Evolutionary conservation across 1,139 yeast genomes (phyloP), one percentile per base, ranked within the genome.

Genomic region (Scheffersomyces titani): DNA sequence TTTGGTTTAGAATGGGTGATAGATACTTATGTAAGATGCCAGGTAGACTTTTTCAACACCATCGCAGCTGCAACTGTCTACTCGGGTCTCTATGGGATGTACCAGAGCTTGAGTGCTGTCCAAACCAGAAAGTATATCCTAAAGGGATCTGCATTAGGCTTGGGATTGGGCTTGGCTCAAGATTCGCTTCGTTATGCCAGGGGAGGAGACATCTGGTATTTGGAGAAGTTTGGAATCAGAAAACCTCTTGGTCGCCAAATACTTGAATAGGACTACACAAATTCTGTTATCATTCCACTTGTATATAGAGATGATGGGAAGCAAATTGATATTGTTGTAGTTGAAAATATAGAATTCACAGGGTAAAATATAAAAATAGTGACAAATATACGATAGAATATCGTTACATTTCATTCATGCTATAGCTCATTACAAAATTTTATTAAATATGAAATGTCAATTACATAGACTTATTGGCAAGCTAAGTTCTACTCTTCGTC

Each of bases 151-250:
- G 65, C 76, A 1, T 73, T 88, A 59, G 96, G 96, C 0, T 62
- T 84, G 4, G 68, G 76, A 16, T 75, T 85, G 50, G 97, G 97
- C 0, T 61, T 88, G 20, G 70, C 84, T 2, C 92, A 90, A 67
- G 97, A 90, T 69, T 70, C 78, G 22, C 70, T 88, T 65, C 81
- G 88, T 44, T 82, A 77, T 66, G 63, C 75, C 6, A 75, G 89
- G 61, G 90, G 90, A 6, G 90, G 88, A 3, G 70, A 77, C 51
- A 78, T 88, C 2, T 88, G 93, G 93, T 88, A 88, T 63, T 59
- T 85, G 54, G 74, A 75, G 24, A 61, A 59, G 48, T 47, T 73
- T 44, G 72, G 70, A 1, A 59, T 66, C 19, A 60, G 52, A 51
- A 65, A 60, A 50, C 67, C 69, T n/a, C 6, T 3, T 55, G 57